These are phyloP conservation scores for Pseudoturritis turrita DNA, from an alignment of 345 rosid genomes.

Conservation along the genomic window DNA sequence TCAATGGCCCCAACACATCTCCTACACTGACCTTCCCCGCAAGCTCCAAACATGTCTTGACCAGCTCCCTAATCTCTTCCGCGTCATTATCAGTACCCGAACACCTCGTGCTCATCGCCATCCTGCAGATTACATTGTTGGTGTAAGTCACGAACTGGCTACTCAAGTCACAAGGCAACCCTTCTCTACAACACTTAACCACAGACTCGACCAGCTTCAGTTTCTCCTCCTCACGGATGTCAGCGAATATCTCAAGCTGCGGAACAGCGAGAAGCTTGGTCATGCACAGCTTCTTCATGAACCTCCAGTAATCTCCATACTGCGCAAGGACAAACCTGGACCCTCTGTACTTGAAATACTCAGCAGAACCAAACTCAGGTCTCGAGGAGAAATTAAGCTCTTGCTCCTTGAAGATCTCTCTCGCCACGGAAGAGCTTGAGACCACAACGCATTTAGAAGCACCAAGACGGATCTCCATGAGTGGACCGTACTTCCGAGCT, in stretches of 20 bases:
- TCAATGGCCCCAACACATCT: slow-evolving; percentile 66
- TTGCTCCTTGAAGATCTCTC: slow-evolving; percentile 51
- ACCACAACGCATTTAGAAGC: slow-evolving; percentile 34
- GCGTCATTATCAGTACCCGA: slow-evolving; percentile 45
- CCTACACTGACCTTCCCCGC: slow-evolving; percentile 54
- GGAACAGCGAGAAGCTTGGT: slow-evolving; percentile 56
- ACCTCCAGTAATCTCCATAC: slow-evolving; percentile 51
- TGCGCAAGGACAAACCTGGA: slow-evolving; percentile 42
- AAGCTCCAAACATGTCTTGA: slow-evolving; percentile 42
- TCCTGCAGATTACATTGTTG: slow-evolving; percentile 52
- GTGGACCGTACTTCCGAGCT: slow-evolving; percentile 35
- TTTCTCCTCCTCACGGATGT: slow-evolving; percentile 30
- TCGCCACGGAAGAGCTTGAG: slow-evolving; percentile 41
- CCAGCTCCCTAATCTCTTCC: slow-evolving; percentile 29
- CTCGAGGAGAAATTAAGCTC: slow-evolving; percentile 53
- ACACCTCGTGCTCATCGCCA: slow-evolving; percentile 69
- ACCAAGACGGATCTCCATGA: slow-evolving; percentile 44
- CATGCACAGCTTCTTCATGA: slow-evolving; percentile 55
- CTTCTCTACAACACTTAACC: slow-evolving; percentile 36
- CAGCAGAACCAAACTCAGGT: slow-evolving; percentile 40
- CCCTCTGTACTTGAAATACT: slow-evolving; percentile 37
- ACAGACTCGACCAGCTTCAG: slow-evolving; percentile 48
- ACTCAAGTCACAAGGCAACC: slow-evolving; percentile 37
- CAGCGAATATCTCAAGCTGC: slow-evolving; percentile 48
- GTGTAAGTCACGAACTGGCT: slow-evolving; percentile 35